These are phyloP conservation scores for Papiliotrema fonsecae DNA, from an alignment of 1,284 basidiomycete genomes.

Conservation along the genomic window DNA sequence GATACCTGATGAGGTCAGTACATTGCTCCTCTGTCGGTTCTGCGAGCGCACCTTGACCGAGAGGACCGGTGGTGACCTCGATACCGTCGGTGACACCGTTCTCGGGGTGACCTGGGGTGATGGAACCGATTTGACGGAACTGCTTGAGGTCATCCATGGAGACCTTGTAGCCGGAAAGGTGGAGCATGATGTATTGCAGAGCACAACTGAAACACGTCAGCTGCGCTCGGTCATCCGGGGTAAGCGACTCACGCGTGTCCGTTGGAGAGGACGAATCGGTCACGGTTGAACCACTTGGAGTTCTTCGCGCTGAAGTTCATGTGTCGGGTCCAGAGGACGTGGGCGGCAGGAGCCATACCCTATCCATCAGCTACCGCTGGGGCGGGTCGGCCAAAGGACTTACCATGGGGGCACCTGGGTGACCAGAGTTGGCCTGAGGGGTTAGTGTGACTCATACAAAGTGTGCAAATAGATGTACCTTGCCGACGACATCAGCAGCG, in stretches of 20 bases:
- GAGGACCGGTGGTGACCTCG: constrained; percentile 93
- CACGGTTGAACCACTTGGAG: constrained; percentile 88
- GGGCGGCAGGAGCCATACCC: constrained; percentile 79
- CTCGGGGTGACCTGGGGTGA: constrained; percentile 91
- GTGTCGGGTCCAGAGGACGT: constrained; percentile 77
- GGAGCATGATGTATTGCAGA: constrained; percentile 50
- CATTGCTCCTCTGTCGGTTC: too few relatives aligned
- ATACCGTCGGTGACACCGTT: constrained; percentile 82
- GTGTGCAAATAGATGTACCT: constrained; percentile 44
- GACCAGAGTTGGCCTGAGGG: constrained; percentile 79
- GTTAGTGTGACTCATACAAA: background rate
- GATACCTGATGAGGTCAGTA: constrained; percentile 53
- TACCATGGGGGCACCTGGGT: constrained; percentile 83
- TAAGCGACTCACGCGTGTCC: constrained; percentile 51
- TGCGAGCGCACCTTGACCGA: constrained; percentile 69
- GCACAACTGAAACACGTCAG: constrained; percentile 61
- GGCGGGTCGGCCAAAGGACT: constrained; percentile 17
- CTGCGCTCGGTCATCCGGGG: background rate
- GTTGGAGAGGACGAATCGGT: constrained; percentile 54
- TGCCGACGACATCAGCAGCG: constrained; percentile 50
- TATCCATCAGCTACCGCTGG: constrained; percentile 6
- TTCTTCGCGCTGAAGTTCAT: constrained; percentile 80
- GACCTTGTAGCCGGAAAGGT: constrained; percentile 53
- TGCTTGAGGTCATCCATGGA: constrained; percentile 49
- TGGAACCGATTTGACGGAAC: constrained; percentile 69